Evolutionary conservation across 345 rosid genomes (phyloP).

Genomic region (Eucalyptus rudis): DNA sequence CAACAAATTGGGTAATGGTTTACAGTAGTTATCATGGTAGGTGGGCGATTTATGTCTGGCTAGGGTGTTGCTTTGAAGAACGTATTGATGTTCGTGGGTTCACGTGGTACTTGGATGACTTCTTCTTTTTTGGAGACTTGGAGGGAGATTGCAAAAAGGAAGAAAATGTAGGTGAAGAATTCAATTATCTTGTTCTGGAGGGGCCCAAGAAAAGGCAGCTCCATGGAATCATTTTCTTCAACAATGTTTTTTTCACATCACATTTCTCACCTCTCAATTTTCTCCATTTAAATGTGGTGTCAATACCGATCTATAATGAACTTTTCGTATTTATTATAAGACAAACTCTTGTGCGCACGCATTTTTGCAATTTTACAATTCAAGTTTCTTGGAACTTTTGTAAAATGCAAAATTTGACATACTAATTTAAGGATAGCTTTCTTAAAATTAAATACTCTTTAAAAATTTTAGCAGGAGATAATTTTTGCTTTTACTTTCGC

Average conservation of each 20-base stretch:
- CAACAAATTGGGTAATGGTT: background rate
- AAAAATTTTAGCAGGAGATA: background rate
- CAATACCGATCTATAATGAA: background rate
- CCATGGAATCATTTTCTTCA: background rate
- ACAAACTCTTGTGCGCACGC: background rate
- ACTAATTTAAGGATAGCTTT: background rate
- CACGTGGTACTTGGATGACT: background rate
- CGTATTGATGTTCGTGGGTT: background rate
- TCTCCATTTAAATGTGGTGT: background rate
- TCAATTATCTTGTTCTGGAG: background rate
- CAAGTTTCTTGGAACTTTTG: background rate
- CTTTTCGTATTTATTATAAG: background rate
- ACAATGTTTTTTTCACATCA: background rate
- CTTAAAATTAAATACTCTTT: background rate
- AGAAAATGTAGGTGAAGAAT: background rate
- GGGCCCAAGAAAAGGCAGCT: background rate
- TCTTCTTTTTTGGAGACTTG: background rate
- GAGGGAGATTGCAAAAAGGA: background rate
- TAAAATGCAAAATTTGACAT: background rate
- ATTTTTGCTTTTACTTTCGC: background rate
- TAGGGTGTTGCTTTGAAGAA: background rate
- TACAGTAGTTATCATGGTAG: background rate
- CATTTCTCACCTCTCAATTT: background rate
- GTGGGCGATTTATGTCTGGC: background rate
- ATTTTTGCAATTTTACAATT: background rate